Evolutionary conservation across 768 basidiomycete genomes (phyloP).

Genomic region (Russula virescens): DNA sequence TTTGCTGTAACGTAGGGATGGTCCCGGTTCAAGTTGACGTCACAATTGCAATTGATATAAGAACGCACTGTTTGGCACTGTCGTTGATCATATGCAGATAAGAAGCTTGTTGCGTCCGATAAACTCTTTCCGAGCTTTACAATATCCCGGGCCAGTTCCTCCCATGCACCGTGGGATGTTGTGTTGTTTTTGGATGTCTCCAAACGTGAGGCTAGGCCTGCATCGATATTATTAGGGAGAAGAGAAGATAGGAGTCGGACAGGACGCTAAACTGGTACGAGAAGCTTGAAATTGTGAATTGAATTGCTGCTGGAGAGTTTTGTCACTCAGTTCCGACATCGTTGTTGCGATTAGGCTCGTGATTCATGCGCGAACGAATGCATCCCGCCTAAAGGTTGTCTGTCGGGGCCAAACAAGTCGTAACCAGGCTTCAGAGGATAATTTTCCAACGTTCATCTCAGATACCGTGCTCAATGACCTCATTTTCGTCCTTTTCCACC

Average conservation of each 20-base stretch:
- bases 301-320: constrained; percentile 48
- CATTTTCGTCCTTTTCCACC: background rate
- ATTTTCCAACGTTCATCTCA: background rate
- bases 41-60: background rate
- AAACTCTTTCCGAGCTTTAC: constrained; percentile 58
- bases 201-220: constrained; percentile 48
- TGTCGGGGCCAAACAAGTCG: too few species aligned
- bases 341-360: constrained; percentile 24
- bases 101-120: constrained; percentile 53
- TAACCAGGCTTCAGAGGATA: too few species aligned
- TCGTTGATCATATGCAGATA: constrained; percentile 71
- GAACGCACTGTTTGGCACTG: constrained; percentile 59
- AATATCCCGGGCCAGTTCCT: constrained; percentile 27
- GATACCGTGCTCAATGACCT: background rate
- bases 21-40: background rate
- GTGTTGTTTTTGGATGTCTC: constrained; percentile 34
- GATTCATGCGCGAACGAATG: background rate
- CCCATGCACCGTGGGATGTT: constrained; percentile 23
- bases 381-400: too few species aligned
- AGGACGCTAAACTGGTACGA: constrained; percentile 43
- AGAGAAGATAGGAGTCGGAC: background rate
- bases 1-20: constrained; percentile 42
- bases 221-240: constrained; percentile 4
- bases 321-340: constrained; percentile 28
- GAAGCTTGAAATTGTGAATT: constrained; percentile 44